Evolutionary conservation across 2,329 filamentous ascomycete species (phyloP).

Genomic region (Chrysoporthe deuterocubensis): DNA sequence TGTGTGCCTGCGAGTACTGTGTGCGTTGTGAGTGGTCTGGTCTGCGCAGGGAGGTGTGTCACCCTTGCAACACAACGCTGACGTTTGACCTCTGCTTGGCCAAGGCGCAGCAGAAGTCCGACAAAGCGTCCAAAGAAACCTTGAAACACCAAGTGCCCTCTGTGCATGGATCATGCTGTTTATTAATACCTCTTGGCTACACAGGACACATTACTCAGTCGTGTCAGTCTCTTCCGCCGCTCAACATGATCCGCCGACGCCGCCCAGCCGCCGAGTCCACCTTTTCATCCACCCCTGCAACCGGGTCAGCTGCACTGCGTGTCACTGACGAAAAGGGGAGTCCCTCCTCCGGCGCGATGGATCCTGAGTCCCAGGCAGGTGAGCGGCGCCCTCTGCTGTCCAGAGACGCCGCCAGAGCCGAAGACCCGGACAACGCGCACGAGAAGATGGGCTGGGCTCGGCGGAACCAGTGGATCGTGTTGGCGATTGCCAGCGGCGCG

Average conservation of each 20-base stretch:
- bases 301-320: conserved; percentile 15
- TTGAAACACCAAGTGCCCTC: neutral
- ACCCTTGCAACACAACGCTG: neutral
- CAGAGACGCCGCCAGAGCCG: conserved; percentile 15
- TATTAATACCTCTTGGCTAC: neutral
- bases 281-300: conserved; percentile 20
- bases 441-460: conserved; percentile 35
- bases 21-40: neutral
- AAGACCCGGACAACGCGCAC: conserved; percentile 18
- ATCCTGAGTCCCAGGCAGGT: conserved; percentile 18
- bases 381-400: conserved; percentile 34
- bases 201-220: neutral
- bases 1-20: neutral
- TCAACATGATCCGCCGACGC: conserved; percentile 32
- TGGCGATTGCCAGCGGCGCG: conserved; percentile 73
- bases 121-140: neutral
- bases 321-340: conserved; percentile 13
- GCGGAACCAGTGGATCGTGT: conserved; percentile 63
- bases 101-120: neutral
- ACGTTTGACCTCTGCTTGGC: neutral
- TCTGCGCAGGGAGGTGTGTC: too few species aligned
- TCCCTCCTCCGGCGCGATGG: neutral
- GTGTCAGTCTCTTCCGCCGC: conserved; percentile 15
- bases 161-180: conserved; percentile 6
- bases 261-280: conserved; percentile 28